These are phyloP conservation scores for Plasmodium ovale DNA, from an alignment of 169 alveolate species.

Conservation along the genomic window DNA sequence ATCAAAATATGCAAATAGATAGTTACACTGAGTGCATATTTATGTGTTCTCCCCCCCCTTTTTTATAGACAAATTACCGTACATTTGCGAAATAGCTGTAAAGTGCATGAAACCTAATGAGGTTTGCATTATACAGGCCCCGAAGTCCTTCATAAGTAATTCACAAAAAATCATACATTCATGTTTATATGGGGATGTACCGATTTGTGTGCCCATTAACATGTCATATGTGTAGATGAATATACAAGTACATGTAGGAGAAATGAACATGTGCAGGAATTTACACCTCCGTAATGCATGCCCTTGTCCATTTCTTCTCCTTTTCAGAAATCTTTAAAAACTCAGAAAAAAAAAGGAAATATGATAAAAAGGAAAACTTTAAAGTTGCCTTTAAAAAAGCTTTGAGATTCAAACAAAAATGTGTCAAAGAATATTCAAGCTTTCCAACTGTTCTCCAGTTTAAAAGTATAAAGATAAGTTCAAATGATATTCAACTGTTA, in stretches of 20 bases:
- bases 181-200: background rate
- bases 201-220: background rate
- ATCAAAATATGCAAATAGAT: background rate
- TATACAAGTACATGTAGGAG: constrained; percentile 1
- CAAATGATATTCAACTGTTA: constrained; percentile 51
- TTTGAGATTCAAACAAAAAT: constrained; percentile 56
- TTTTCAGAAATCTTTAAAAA: constrained; percentile 51
- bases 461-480: constrained; percentile 40
- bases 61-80: constrained; percentile 57
- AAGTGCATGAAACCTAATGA: constrained; percentile 67
- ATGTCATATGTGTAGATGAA: background rate
- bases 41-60: background rate
- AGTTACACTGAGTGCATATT: background rate
- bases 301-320: background rate
- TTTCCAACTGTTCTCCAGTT: background rate
- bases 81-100: constrained; percentile 65
- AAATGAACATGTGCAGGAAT: too few relatives aligned
- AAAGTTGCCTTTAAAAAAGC: constrained; percentile 60
- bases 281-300: background rate
- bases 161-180: background rate
- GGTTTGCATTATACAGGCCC: constrained; percentile 72
- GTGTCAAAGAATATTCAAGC: constrained; percentile 33
- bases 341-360: constrained; percentile 43
- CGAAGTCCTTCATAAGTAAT: constrained; percentile 51
- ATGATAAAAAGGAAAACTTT: constrained; percentile 73